Conservation (phyloP, 1,139 yeast genomes). For the Saccharomyces hybrid region DNA sequence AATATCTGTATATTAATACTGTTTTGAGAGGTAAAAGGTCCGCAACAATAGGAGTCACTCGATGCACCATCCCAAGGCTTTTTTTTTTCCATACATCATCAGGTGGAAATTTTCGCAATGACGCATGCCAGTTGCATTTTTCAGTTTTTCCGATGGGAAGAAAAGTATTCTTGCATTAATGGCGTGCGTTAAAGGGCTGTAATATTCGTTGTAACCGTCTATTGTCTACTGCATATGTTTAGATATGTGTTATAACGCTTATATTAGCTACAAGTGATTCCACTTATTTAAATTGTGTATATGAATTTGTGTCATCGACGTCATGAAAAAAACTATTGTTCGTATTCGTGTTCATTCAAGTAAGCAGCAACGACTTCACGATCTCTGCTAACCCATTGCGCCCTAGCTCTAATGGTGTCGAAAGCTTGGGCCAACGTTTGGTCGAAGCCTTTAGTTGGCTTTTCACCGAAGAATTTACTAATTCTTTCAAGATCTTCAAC, state of each 20-base stretch:
- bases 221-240: background rate
- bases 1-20: background rate
- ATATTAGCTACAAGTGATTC: background rate
- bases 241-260: background rate
- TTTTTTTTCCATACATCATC: background rate
- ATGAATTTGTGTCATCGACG: background rate
- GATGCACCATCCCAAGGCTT: background rate
- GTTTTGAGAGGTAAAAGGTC: background rate
- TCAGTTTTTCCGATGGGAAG: background rate
- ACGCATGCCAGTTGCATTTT: background rate
- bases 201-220: background rate
- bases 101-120: background rate
- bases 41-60: background rate
- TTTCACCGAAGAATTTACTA: slow-evolving; percentile 49
- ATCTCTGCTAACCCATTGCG: slow-evolving; percentile 63
- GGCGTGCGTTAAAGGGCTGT: background rate
- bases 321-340: background rate
- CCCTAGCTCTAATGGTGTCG: slow-evolving; percentile 57
- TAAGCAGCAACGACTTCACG: slow-evolving; percentile 45
- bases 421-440: slow-evolving; percentile 64
- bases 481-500: slow-evolving; percentile 51
- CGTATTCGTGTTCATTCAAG: slow-evolving; percentile 41
- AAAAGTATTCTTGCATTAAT: background rate
- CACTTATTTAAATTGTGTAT: background rate
- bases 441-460: slow-evolving; percentile 66